Evolutionary conservation across 768 basidiomycete genomes (phyloP).

Genomic region (Lactarius deliciosus): DNA sequence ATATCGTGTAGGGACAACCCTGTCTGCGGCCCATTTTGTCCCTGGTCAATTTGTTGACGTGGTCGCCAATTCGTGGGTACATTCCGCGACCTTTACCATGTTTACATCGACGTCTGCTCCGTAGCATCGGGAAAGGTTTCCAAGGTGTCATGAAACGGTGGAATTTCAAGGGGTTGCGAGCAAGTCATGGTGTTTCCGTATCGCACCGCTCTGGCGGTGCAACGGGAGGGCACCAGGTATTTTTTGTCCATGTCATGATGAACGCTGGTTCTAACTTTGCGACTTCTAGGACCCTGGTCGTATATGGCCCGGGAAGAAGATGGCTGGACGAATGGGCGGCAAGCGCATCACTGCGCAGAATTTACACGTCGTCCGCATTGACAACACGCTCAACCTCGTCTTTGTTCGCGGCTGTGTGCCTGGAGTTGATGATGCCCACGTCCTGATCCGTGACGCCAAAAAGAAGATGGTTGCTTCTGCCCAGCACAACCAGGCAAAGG

Average conservation of each 20-base stretch:
- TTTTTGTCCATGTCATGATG: slow-evolving; percentile 28
- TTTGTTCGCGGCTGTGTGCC: slow-evolving; percentile 92
- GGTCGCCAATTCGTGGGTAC: slow-evolving; percentile 80
- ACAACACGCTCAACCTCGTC: slow-evolving; percentile 80
- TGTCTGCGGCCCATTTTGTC: slow-evolving; percentile 93
- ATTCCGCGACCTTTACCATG: not conserved
- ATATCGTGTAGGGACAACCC: slow-evolving; percentile 63
- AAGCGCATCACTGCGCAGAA: slow-evolving; percentile 83
- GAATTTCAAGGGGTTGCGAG: slow-evolving; percentile 87
- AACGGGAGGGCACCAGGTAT: slow-evolving; percentile 91
- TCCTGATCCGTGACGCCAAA: slow-evolving; percentile 85
- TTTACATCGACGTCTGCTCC: not conserved
- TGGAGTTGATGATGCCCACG: slow-evolving; percentile 84
- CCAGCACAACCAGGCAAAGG: slow-evolving; percentile 64
- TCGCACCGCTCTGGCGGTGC: slow-evolving; percentile 93
- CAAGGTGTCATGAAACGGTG: slow-evolving; percentile 97
- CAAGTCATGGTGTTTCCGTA: slow-evolving; percentile 94
- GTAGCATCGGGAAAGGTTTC: slow-evolving; percentile 94
- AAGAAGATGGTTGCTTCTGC: slow-evolving; percentile 72
- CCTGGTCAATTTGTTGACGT: slow-evolving; percentile 97
- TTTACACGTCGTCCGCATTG: slow-evolving; percentile 84
- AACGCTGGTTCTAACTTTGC: slow-evolving; percentile 19
- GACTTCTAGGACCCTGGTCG: slow-evolving; percentile 84
- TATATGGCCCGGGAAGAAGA: slow-evolving; percentile 96
- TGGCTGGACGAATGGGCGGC: slow-evolving; percentile 93